A percentile compares a stretch with the other conserved stretches of the same genome.
These are phyloP conservation scores for Isochrysis galbana DNA, from an alignment of 78 protist species.

Conservation along the genomic window DNA sequence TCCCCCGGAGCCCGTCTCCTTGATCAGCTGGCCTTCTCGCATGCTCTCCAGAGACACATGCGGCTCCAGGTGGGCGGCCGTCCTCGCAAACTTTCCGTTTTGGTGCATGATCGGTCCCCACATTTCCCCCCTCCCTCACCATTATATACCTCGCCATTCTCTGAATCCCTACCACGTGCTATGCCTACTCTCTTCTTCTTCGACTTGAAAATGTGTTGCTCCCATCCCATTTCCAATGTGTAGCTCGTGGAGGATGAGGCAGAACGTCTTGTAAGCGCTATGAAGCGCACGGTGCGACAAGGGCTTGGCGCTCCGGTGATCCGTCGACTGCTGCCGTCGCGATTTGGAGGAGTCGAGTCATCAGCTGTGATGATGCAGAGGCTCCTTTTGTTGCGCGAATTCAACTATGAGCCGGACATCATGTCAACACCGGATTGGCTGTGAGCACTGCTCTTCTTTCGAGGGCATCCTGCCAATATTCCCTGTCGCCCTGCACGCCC, in stretches of 20 bases:
- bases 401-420: neutral
- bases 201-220: no score
- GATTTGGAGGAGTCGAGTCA: neutral
- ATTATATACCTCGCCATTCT: no score
- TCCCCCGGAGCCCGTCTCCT: neutral
- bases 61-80: no score
- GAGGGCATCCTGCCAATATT: no score
- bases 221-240: no score
- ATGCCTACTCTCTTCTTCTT: no score
- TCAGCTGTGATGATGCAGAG: neutral
- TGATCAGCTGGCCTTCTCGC: conserved; percentile 16
- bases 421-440: neutral
- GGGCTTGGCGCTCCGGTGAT: neutral
- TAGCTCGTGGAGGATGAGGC: neutral
- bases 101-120: no score
- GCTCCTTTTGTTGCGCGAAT: conserved; percentile 1
- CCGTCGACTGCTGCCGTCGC: neutral
- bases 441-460: no score
- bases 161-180: no score
- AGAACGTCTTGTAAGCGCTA: neutral
- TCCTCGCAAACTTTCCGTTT: no score
- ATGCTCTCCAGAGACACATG: neutral
- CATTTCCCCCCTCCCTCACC: no score
- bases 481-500: no score
- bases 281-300: neutral